Conservation (phyloP, 2,329 filamentous ascomycete genomes). For the Sporothrix inflata region DNA sequence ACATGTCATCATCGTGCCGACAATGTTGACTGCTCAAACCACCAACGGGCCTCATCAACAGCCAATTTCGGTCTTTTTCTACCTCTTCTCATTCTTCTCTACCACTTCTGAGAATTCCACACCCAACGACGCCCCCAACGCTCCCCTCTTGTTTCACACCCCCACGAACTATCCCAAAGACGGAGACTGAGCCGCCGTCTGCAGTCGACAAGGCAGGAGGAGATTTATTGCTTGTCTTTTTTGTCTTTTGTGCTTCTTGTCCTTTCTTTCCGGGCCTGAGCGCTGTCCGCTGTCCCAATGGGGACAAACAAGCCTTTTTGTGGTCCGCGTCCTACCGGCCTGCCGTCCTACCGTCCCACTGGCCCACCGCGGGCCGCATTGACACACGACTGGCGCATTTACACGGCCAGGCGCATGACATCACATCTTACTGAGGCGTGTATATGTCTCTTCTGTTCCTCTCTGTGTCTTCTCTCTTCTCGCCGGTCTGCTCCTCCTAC, state of each 20-base stretch:
- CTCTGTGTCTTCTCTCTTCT: not conserved
- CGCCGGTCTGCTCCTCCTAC: not conserved
- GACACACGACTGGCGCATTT: conserved; percentile 24
- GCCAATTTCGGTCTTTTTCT: not conserved
- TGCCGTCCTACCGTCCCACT: not conserved
- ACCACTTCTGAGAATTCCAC: not conserved
- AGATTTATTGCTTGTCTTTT: not conserved
- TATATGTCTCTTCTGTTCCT: not conserved
- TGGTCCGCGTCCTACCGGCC: not conserved
- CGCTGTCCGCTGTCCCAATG: not conserved
- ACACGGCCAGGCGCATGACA: conserved; percentile 26
- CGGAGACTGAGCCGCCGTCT: conserved; percentile 8
- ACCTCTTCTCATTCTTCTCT: not conserved
- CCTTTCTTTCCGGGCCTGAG: not conserved
- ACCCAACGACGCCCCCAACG: not conserved
- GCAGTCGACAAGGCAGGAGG: not conserved
- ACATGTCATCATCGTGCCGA: not conserved
- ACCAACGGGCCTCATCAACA: not conserved
- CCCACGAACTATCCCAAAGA: not conserved
- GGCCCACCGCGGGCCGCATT: conserved; percentile 15
- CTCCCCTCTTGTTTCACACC: conserved; percentile 12
- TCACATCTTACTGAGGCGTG: conserved; percentile 11
- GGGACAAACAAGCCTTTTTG: conserved; percentile 6
- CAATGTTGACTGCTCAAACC: not conserved
- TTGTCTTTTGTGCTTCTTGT: not conserved